Conservation (phyloP, 2,329 filamentous ascomycete genomes). For the Phyllosticta paracitricarpa region DNA sequence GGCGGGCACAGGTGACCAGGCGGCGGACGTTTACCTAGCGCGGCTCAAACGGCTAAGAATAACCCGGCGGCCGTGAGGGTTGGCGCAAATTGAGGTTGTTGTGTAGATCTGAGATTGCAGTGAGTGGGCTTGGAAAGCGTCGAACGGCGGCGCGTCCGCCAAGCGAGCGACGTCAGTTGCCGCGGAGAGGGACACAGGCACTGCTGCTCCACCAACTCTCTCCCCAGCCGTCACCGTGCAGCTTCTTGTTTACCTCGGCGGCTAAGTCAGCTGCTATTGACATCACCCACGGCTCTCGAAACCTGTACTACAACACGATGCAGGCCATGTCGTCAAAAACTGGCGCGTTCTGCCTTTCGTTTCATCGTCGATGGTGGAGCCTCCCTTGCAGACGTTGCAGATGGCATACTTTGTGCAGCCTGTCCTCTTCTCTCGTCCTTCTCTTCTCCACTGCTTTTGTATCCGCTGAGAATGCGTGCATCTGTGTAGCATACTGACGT, state of each 20-base stretch:
- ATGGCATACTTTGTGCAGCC: background rate
- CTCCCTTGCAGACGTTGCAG: conserved; percentile 5
- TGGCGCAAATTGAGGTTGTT: background rate
- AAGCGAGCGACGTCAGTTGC: background rate
- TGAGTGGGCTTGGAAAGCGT: background rate
- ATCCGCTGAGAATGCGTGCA: background rate
- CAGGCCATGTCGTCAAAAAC: background rate
- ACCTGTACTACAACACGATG: background rate
- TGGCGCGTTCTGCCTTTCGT: background rate
- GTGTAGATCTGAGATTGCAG: background rate
- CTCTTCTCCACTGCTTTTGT: background rate
- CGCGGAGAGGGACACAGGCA: background rate
- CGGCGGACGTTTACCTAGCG: background rate
- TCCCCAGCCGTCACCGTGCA: background rate
- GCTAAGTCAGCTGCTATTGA: background rate
- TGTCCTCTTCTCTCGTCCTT: background rate
- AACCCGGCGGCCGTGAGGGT: background rate
- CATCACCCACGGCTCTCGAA: background rate
- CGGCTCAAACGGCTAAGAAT: background rate
- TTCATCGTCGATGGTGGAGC: conserved; percentile 2
- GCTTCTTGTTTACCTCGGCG: background rate
- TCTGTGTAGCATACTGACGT: background rate
- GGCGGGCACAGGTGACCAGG: background rate
- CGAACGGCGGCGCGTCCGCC: background rate
- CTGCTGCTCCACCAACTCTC: background rate